Conservation (phyloP, 1,284 basidiomycete genomes). For the Cryptococcus sp. region DNA sequence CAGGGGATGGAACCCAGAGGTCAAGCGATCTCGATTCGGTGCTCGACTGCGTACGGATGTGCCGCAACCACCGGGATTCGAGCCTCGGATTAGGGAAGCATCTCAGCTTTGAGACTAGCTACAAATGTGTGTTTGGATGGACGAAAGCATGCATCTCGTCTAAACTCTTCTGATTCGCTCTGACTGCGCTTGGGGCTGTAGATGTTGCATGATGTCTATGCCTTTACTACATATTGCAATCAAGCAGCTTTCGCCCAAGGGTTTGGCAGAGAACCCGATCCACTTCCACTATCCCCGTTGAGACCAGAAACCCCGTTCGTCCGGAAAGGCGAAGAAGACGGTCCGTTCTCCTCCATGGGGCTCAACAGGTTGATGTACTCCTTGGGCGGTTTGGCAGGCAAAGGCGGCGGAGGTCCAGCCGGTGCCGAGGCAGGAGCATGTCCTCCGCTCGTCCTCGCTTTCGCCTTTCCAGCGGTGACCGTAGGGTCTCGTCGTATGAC, state of each 20-base stretch:
- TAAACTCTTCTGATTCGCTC: too few species aligned
- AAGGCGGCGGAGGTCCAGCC: constrained; percentile 34
- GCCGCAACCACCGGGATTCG: too few species aligned
- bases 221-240: too few species aligned
- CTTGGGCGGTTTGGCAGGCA: constrained; percentile 35
- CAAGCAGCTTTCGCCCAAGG: too few species aligned
- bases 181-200: too few species aligned
- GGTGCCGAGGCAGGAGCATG: background rate
- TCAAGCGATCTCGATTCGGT: background rate
- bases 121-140: too few species aligned
- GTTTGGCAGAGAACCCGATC: too few species aligned
- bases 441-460: background rate
- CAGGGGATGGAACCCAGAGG: constrained; percentile 4
- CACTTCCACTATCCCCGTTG: background rate
- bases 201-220: too few species aligned
- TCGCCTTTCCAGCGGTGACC: constrained; percentile 11
- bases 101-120: too few species aligned
- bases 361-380: constrained; percentile 39
- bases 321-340: background rate
- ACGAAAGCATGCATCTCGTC: too few species aligned
- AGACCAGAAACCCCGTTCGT: background rate
- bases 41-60: background rate
- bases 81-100: too few species aligned
- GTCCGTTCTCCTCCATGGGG: constrained; percentile 11
- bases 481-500: background rate